Conservation (phyloP, 768 basidiomycete genomes). For the Leccinum olivaceopallidum region DNA sequence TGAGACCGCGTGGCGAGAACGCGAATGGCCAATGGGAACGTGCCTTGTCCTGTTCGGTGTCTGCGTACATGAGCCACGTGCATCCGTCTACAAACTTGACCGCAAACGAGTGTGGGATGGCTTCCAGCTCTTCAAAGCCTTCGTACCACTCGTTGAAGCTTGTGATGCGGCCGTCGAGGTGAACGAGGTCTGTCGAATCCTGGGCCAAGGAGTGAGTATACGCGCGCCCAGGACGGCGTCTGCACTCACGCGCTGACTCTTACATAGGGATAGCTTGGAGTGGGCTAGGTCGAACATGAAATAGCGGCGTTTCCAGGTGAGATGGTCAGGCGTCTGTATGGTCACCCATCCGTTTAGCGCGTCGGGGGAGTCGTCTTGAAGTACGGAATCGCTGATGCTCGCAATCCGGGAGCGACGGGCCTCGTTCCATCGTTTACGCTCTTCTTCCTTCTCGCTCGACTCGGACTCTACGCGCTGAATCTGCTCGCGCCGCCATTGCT, state of each 20-base stretch:
- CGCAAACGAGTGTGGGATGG: constrained; percentile 67
- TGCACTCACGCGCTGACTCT: constrained; percentile 47
- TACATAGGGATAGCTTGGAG: constrained; percentile 46
- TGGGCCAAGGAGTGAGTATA: constrained; percentile 12
- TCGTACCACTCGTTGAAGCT: constrained; percentile 63
- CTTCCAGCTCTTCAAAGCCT: constrained; percentile 65
- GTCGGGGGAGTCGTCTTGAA: constrained; percentile 40
- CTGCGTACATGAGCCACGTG: constrained; percentile 60
- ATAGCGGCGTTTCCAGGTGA: constrained; percentile 66
- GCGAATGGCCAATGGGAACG: constrained; percentile 1
- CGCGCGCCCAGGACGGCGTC: neutral
- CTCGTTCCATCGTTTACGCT: constrained; percentile 40
- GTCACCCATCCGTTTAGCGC: constrained; percentile 61
- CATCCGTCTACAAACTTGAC: constrained; percentile 55
- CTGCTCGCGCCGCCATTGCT: constrained; percentile 54
- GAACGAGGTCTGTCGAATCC: constrained; percentile 39
- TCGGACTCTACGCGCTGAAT: constrained; percentile 45
- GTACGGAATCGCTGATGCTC: constrained; percentile 47
- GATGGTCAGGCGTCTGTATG: constrained; percentile 51
- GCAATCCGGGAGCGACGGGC: constrained; percentile 41
- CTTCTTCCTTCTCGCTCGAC: constrained; percentile 45
- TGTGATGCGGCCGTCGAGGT: constrained; percentile 46
- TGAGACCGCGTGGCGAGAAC: constrained; percentile 1
- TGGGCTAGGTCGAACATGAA: constrained; percentile 52
- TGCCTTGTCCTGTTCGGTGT: constrained; percentile 66